Evolutionary conservation across 805 yeast species (phyloP), one percentile per base, ranked within the genome.

Genomic region (Myxozyma neglecta): DNA sequence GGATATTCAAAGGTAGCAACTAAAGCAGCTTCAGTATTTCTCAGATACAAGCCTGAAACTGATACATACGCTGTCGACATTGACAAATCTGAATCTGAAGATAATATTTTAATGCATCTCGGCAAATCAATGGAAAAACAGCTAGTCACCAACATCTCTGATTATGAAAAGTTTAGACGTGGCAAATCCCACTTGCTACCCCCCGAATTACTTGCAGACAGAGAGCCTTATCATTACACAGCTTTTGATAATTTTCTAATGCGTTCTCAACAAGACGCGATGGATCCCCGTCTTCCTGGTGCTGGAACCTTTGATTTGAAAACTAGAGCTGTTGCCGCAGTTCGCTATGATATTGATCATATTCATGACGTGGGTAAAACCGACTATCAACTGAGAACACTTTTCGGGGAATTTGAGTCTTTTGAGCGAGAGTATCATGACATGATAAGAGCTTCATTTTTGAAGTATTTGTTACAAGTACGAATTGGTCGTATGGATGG

Each of bases 401-500:
- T 81, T 5, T 73, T 75, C 53, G 98, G 97, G 0, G 72, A 74
- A 43, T 85, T 75, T 70, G 97, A 90, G 72, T 88, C 96, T n/a
- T 89, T 85, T 72, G 90, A 88, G 68, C 78, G 92, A 18, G 99
- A 93, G 70, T 80, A 82, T 72, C 80, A 77, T 63, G 98, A 93
- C 70, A 80, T 93, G 69, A 82, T 86, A 16, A 77, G 89, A 60
- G 83, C 93, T 1, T 87, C 94, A 0, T 75, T 93, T 75, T 77
- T 93, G 68, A 93, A 93, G 75, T 93, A 93, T 71, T 82, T 89
- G 1, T 79, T 93, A 67, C 98, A 94, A 74, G 98, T 97, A 0
- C 80, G 97, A 64, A 88, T 93, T 46, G 99, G 98, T 2, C 85
- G 88, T 69, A 93, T 94, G 98, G 97, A 92, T 74, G 99, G 99